Base-by-base conservation (phyloP, 1,284 basidiomycete species). In the Anthracocystis panici-leucophaei region DNA sequence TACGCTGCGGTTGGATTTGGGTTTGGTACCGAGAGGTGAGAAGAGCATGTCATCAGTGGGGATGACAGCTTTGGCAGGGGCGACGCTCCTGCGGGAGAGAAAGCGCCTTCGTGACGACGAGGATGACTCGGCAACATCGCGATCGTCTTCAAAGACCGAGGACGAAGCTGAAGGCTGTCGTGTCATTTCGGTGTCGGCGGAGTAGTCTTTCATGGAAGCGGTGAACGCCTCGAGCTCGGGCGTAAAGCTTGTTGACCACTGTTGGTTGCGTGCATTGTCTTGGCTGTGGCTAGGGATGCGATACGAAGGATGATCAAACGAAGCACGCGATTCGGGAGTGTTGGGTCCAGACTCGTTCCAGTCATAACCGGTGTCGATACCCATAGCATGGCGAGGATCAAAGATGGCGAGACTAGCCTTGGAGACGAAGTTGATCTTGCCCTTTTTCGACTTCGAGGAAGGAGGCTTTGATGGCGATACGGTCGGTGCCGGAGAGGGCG, bases 301-400 rank as follows among this genome's bases (percentile, higher is more conserved):
- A 10, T 52, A 50, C 11, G 53, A 44, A 20, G 68, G 8, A 10
- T 65, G 56, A 7, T 71, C 65, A n/a, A 65, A 70, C 33, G 68
- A 70, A 12, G 68, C 57, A n/a, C 67, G 57, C 8, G 62, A 52
- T 4, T 57, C 51, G 40, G 46, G 48, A 1, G 50, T 42, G 27
- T 49, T 18, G 49, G 25, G 27, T 18, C 45, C 53, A 20, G 62
- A 49, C 21, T 73, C 65, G 57, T 65, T 53, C 75, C 75, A 77
- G 11, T 70, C 62, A 44, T 42, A 44, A 18, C 59, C 73, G 11
- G 67, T 56, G 38, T 82, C 81, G 65, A 82, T 81, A 46, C 81
- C 81, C 79, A 82, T 81, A n/a, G 80, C 81, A 51, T 77, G 74
- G 20, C 80, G 67, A 31, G 81, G 81, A 51, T 82, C 76, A 44